Evolutionary conservation across 495 filamentous ascomycete species (phyloP), one percentile per base, ranked within the genome.

Genomic region (Penicillium cinerascens): DNA sequence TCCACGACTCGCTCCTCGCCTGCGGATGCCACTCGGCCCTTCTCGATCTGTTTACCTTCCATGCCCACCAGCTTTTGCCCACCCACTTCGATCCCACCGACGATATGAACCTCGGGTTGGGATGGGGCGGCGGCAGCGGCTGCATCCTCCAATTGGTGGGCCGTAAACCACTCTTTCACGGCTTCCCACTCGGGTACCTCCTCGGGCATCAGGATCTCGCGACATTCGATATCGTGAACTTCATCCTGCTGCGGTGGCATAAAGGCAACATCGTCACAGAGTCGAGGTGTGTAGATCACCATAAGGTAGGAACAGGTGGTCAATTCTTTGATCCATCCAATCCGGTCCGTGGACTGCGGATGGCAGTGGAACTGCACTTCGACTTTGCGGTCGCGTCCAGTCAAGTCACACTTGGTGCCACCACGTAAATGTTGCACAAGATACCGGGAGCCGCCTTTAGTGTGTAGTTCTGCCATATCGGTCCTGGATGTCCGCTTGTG

Each of bases 301-400:
- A 98, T 95, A 38, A 97, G 72, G 57, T 98, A 98, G 20, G 89
- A 86, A 71, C 93, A 98, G 8, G 91, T 97, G 8, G 86, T 86
- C 4, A 95, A 79, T 65, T 98, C 93, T 63, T 98, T 98, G 73
- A 98, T 95, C 81, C 88, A 91, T 41, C 85, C 87, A 55, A 97
- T 97, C 7, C 87, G 85, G 67, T 97, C 92, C 17, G 79, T 73
- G 6, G 79, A 82, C 55, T 88, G 84, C 1, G 92, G 88, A 58
- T 89, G 84, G 74, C 93, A 98, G 70, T 98, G 93, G 66, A 92
- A 98, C 62, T 89, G 86, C 8, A 98, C 83, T 59, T 98, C 93
- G 52, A 97, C 87, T 52, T 82, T 86, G 37, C 93, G 81, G 49
- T 86, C 82, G 33, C 85, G 84, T n/a, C 87, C 86, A 0, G 93